Base-by-base conservation (phyloP, 805 yeast species). In the Teunomyces tritomae region DNA sequence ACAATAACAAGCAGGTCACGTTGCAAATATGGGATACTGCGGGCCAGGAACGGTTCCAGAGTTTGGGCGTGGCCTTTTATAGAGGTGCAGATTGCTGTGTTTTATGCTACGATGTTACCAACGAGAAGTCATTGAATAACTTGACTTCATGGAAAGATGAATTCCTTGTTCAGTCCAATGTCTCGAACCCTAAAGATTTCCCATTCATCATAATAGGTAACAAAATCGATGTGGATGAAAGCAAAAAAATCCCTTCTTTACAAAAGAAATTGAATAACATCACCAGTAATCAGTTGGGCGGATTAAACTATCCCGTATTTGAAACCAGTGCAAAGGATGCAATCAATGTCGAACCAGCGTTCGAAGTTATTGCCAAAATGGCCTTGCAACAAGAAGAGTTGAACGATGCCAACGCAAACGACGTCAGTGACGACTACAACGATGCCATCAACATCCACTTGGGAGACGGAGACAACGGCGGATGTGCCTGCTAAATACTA, bases 11-110 rank as follows among this genome's bases (percentile, higher is more conserved):
- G 58, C 79, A 80, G 54, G 90, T 85, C 7, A 83, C 89, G 17
- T 77, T 86, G 77, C 92, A 87, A 70, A 86, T 94, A 47, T 92
- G 99, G 99, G 99, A 92, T 64, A 92, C 99, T 37, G 98, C 98
- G 6, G 99, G 99, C 32, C 99, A 92, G 73, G 99, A 92, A 69
- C 79, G 99, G 60, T 92, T 92, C 77, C 98, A 94, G 70, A 85
- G 95, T 49, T 75, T 92, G 52, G 98, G 98, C 11, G 97, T 92
- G 39, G 98, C 98, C 0, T 92, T 92, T 66, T 92, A 94, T 68
- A 78, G 99, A 59, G 98, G 98, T 32, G 97, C 98, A 1, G 98
- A 94, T 68, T 94, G 98, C 70, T 94, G 98, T 71, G 97, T 92
- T 8, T 77, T 92, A 50, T 96, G 94, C 56, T 92, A 87, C 65